Conservation (phyloP, 2,329 filamentous ascomycete genomes). For the Talaromyces sp. region DNA sequence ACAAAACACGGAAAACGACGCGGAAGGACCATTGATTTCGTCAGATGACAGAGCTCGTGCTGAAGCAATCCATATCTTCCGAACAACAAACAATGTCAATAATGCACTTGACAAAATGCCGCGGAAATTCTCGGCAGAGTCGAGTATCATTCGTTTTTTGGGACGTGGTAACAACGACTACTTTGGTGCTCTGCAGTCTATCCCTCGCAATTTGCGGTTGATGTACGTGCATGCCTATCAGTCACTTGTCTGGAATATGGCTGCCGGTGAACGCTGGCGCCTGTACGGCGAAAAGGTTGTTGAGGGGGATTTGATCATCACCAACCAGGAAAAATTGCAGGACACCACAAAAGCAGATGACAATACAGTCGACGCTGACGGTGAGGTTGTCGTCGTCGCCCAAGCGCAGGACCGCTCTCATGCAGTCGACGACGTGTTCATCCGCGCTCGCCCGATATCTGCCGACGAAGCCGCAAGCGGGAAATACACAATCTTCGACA, state of each 20-base stretch:
- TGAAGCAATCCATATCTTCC: constrained; percentile 71
- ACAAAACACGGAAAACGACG: constrained; percentile 43
- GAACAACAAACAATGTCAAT: constrained; percentile 55
- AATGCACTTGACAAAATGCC: constrained; percentile 68
- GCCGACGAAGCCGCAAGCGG: constrained; percentile 74
- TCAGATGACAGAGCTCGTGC: constrained; percentile 77
- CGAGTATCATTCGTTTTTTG: constrained; percentile 73
- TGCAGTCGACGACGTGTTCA: constrained; percentile 55
- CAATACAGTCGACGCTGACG: constrained; percentile 56
- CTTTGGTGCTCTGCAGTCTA: constrained; percentile 72
- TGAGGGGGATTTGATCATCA: constrained; percentile 77
- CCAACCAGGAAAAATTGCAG: constrained; percentile 46
- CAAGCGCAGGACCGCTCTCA: constrained; percentile 54
- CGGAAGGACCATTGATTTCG: constrained; percentile 50
- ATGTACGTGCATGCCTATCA: constrained; percentile 99
- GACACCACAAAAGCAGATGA: constrained; percentile 38
- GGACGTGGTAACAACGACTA: constrained; percentile 61
- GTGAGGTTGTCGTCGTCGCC: constrained; percentile 63
- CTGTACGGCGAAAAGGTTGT: constrained; percentile 69
- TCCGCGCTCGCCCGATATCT: constrained; percentile 69
- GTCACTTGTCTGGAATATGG: constrained; percentile 88
- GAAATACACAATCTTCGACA: constrained; percentile 74
- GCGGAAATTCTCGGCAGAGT: constrained; percentile 75
- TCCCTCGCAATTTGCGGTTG: constrained; percentile 75
- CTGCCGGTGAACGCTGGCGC: constrained; percentile 75